A percentile compares a stretch with the other conserved stretches of the same genome.
Evolutionary conservation across 2,329 filamentous ascomycete species (phyloP).

Genomic region (Trichoderma sp.): DNA sequence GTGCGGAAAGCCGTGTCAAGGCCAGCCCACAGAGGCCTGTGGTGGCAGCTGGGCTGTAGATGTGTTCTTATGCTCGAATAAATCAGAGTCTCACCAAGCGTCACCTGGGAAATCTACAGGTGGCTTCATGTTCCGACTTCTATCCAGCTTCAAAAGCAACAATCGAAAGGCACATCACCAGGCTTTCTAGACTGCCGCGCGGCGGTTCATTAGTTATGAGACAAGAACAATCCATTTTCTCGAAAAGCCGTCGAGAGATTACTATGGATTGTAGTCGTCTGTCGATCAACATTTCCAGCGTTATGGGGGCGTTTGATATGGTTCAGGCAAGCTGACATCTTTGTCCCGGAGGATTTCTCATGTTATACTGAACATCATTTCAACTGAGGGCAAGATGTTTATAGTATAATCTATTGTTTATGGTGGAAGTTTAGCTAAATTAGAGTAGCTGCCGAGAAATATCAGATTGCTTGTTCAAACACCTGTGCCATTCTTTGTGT

Average conservation of each 20-base stretch:
- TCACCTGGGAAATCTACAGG: background rate
- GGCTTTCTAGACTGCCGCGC: background rate
- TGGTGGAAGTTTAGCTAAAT: background rate
- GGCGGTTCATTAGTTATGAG: background rate
- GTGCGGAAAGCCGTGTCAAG: constrained; percentile 27
- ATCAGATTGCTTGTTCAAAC: background rate
- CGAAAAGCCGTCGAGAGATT: background rate
- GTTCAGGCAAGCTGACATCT: background rate
- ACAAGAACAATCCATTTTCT: background rate
- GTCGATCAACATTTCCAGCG: background rate
- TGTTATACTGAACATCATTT: background rate
- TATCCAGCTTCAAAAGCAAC: background rate
- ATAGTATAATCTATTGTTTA: background rate
- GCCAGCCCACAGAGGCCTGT: constrained; percentile 11
- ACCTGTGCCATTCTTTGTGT: background rate
- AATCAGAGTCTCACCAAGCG: background rate
- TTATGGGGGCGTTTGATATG: background rate
- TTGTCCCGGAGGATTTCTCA: background rate
- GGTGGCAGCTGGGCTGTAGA: constrained; percentile 30
- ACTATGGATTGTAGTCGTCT: background rate
- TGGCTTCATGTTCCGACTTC: constrained; percentile 1
- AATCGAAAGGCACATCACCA: background rate
- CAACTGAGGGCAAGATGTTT: background rate
- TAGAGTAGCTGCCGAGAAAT: background rate
- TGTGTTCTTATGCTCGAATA: constrained; percentile 21